Evolutionary conservation across 192 early-diverging fungal species (phyloP), one percentile per base, ranked within the genome.

Genomic region (Gaertneriomyces semiglobifer): DNA sequence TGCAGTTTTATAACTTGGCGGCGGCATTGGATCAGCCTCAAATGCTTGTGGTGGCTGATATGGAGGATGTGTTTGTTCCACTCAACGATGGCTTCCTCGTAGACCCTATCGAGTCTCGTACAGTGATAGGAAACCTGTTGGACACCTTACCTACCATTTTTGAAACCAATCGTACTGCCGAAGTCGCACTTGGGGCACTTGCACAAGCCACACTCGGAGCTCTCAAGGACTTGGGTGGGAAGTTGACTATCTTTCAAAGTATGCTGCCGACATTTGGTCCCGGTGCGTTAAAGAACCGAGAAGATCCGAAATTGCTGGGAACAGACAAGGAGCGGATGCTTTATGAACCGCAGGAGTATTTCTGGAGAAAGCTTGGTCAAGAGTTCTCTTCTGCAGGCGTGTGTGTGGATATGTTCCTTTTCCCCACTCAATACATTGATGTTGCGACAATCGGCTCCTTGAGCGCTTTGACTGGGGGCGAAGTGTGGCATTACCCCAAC

Each of bases 1-100:
- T 95, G 12, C 94, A 98, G 74, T 99, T 99, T 73, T 99, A 98
- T 79, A 97, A 95, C 72, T 68, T 99, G 53, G 84, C 82, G 14
- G 16, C 63, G 2, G 44, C 62, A 6, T 50, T 97, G 40, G 95
- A 96, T 44, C 90, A 93, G 66, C 84, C 91, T 5, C 90, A 92
- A 72, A 94, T 98, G 93, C 81, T 99, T 81, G 90, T 98, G 39
- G 94, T 98, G 5, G 82, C 91, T 0, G 96, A 99, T 67, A 74
- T 96, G 43, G 66, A 84, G 48, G 94, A 99, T 70, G 81, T 98
- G 43, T 99, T 99, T 85, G 91, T 96, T 14, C 96, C 96, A 1
- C 73, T 99, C 9, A 84, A 86, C 65, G 89, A 92, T 16, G 96
- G 96, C 41, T 90, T 98, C 61, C 79, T 94, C 38, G 96, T 94